phyloP scores from a whole-genome alignment of 163 green algal species.

The Coccomyxa subellipsoidea region DNA sequence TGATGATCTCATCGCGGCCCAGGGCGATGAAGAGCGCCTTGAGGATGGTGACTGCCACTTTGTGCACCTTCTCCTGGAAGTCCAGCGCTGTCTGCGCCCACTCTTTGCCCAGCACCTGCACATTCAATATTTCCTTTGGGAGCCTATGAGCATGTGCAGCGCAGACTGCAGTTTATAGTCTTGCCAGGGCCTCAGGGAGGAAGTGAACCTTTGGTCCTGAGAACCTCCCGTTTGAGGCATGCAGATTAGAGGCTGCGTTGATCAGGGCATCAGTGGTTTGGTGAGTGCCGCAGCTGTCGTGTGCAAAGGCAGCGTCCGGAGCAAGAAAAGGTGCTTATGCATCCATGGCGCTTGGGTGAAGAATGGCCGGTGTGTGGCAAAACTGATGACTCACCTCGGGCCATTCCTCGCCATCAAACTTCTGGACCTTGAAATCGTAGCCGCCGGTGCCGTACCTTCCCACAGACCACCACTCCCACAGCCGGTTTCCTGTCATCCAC shows the following conservation, averaged over 20 bases:
- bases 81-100: conserved; percentile 12
- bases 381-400: background rate
- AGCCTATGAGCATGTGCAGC: too few relatives aligned
- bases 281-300: too few relatives aligned
- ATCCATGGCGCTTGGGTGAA: background rate
- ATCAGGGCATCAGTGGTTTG: too few relatives aligned
- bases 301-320: too few relatives aligned
- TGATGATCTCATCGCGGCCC: conserved; percentile 17
- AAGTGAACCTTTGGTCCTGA: too few relatives aligned
- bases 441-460: conserved; percentile 24
- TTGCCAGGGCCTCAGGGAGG: too few relatives aligned
- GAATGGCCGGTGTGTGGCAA: background rate
- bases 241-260: too few relatives aligned
- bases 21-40: conserved; percentile 22
- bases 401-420: conserved; percentile 28
- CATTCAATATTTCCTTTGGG: background rate
- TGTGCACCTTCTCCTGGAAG: conserved; percentile 28
- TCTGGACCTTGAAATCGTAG: conserved; percentile 24
- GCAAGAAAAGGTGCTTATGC: too few relatives aligned
- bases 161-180: too few relatives aligned
- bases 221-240: too few relatives aligned
- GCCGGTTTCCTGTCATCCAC: conserved; percentile 23
- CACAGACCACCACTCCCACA: conserved; percentile 34
- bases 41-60: conserved; percentile 29
- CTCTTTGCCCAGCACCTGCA: conserved; percentile 13